These are phyloP conservation scores for Xenoacremonium recifei DNA, from an alignment of 2,329 filamentous ascomycete species.

Conservation along the genomic window DNA sequence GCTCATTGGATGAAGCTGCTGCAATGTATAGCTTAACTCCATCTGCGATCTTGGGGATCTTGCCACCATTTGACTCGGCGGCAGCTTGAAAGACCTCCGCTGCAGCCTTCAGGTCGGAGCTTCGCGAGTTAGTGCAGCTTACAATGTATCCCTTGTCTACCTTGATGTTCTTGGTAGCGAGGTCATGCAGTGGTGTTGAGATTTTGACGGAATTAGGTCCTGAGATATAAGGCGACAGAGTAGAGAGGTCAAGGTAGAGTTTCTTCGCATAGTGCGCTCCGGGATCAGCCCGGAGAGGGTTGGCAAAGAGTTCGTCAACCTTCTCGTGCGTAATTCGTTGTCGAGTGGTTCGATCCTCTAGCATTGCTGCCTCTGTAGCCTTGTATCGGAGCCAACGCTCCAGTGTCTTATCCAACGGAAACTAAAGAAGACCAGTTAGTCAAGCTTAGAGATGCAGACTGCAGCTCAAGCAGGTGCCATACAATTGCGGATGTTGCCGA, in stretches of 20 bases:
- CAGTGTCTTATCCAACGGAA: constrained; percentile 71
- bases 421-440: background rate
- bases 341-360: constrained; percentile 43
- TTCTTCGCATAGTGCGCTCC: constrained; percentile 81
- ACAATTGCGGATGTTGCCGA: constrained; percentile 33
- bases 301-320: constrained; percentile 69
- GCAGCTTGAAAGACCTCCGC: constrained; percentile 80
- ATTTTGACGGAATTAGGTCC: constrained; percentile 93
- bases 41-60: constrained; percentile 66
- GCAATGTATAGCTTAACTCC: constrained; percentile 88
- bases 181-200: constrained; percentile 71
- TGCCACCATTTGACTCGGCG: constrained; percentile 52
- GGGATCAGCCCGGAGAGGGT: constrained; percentile 67
- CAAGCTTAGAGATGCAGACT: too few species aligned
- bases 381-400: constrained; percentile 73
- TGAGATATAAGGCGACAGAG: constrained; percentile 78
- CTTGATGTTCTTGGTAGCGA: constrained; percentile 71
- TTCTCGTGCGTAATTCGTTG: constrained; percentile 68
- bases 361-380: constrained; percentile 69
- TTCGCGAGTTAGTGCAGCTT: constrained; percentile 83
- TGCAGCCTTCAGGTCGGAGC: constrained; percentile 78
- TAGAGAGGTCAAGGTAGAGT: constrained; percentile 78
- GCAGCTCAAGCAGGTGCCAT: too few species aligned
- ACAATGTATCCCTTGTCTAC: constrained; percentile 85
- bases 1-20: constrained; percentile 77